Base-by-base conservation (phyloP, 345 rosid species). In the Hibiscus tridactylites region DNA sequence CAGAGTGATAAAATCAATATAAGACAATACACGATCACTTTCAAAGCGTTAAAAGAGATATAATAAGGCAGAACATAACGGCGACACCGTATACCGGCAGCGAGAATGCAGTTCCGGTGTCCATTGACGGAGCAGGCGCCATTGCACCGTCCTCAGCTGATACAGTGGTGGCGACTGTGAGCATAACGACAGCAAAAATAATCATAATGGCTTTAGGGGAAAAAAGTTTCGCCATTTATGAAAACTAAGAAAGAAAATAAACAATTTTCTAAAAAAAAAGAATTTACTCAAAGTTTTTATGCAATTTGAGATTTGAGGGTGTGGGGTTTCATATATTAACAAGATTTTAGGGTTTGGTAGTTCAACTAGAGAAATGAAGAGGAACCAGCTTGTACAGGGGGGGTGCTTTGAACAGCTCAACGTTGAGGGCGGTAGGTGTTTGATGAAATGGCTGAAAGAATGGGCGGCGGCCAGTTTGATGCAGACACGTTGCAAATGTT, bases 141-240 rank as follows among this genome's bases (percentile, higher is more conserved):
- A 64, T 60, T 0, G 83, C 82, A 76, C 56, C 11, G 19, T 67
- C 73, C 77, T 85, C 84, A 64, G 79, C 88, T 0, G 85, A 79
- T 63, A 6, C 19, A 5, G 17, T 61, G 6, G 73, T 39, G n/a
- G 53, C 33, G 2, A 65, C 2, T 5, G 69, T 19, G 28, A 75
- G 46, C 19, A 75, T 17, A 6, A 71, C 17, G 28, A 71, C 29
- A 1, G 67, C 76, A 61, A 80, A 35, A 7, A 72, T 29, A n/a
- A 54, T 12, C 17, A 73, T 2, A 37, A 74, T n/a, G 9, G 65
- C 59, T 7, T 54, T 54, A 53, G 10, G 8, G 26, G 2, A 3
- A 17, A 16, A 52, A 52, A 52, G 21, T 7, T n/a, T 8, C 8
- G 29, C 61, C 61, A 56, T 56, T 56, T 56, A 0, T 19, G 9